phyloP scores from a whole-genome alignment of 2,329 filamentous ascomycete species.

The Claviceps citrina region DNA sequence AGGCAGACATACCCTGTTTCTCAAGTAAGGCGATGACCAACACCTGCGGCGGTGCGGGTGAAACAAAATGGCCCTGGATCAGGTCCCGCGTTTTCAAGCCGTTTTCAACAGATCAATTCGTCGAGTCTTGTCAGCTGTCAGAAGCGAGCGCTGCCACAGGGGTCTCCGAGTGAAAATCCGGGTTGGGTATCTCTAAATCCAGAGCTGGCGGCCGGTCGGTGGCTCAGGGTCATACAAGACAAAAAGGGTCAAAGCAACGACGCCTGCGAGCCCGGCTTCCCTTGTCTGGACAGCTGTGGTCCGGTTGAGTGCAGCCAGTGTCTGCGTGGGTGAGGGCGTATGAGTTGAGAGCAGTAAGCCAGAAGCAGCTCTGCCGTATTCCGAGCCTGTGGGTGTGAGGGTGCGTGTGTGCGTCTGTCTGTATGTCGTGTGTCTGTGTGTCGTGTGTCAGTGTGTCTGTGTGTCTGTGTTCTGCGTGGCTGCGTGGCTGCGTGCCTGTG shows the following conservation, averaged over 20 bases:
- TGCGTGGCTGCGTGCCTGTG: too few species aligned
- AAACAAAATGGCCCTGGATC: neutral
- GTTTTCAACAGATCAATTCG: neutral
- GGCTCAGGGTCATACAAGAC: neutral
- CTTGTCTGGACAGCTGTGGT: neutral
- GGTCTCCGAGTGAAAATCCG: neutral
- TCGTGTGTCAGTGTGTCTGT: neutral
- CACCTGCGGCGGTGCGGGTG: neutral
- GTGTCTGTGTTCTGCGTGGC: neutral
- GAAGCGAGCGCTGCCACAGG: neutral
- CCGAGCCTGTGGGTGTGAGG: neutral
- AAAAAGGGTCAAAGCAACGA: neutral
- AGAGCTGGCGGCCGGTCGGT: neutral
- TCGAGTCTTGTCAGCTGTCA: neutral
- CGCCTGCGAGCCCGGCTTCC: slow-evolving; percentile 1
- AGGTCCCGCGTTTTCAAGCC: neutral
- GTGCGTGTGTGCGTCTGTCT: neutral
- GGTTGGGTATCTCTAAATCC: neutral
- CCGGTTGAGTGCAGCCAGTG: neutral
- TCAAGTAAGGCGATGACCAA: neutral
- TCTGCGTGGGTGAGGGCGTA: neutral
- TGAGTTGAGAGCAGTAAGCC: neutral
- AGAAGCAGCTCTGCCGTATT: neutral
- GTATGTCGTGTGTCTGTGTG: neutral
- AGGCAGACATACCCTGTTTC: neutral